Conservation (phyloP, 345 rosid species). For the Cochlearia excelsa region DNA sequence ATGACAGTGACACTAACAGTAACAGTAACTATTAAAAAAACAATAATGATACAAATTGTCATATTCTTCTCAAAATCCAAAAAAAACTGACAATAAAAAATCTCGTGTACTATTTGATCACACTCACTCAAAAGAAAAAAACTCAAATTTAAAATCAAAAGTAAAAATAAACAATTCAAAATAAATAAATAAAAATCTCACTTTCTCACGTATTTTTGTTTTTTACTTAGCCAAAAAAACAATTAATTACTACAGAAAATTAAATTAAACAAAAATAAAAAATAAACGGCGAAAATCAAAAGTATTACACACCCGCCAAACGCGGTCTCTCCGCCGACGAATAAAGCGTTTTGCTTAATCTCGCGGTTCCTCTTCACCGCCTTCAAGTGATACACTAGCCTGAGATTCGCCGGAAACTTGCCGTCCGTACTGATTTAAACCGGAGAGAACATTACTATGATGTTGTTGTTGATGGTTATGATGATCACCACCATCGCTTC, state of each 20-base stretch:
- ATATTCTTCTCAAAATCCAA: constrained; percentile 40
- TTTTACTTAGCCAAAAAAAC: constrained; percentile 23
- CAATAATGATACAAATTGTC: constrained; percentile 32
- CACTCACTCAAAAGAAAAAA: constrained; percentile 54
- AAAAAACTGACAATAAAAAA: constrained; percentile 39
- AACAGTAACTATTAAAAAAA: not conserved
- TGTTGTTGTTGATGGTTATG: constrained; percentile 28
- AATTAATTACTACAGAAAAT: constrained; percentile 19
- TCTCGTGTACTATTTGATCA: constrained; percentile 43
- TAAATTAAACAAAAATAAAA: not conserved
- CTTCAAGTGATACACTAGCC: constrained; percentile 68
- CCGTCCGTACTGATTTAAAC: constrained; percentile 60
- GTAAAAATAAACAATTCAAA: constrained; percentile 14
- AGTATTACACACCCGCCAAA: constrained; percentile 50
- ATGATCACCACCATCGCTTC: constrained; percentile 39
- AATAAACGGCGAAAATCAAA: constrained; percentile 28
- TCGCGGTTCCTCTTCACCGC: constrained; percentile 51
- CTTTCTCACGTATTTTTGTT: constrained; percentile 51
- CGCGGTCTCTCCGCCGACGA: constrained; percentile 33
- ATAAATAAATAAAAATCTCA: constrained; percentile 30
- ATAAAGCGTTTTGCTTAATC: constrained; percentile 35
- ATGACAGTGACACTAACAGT: constrained; percentile 30
- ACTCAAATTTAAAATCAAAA: constrained; percentile 51
- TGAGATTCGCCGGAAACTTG: constrained; percentile 58
- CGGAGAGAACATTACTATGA: constrained; percentile 55